A percentile compares a stretch with the other conserved stretches of the same genome.
Evolutionary conservation across 2,329 filamentous ascomycete species (phyloP).

Genomic region (Pyrenochaeta sp.): DNA sequence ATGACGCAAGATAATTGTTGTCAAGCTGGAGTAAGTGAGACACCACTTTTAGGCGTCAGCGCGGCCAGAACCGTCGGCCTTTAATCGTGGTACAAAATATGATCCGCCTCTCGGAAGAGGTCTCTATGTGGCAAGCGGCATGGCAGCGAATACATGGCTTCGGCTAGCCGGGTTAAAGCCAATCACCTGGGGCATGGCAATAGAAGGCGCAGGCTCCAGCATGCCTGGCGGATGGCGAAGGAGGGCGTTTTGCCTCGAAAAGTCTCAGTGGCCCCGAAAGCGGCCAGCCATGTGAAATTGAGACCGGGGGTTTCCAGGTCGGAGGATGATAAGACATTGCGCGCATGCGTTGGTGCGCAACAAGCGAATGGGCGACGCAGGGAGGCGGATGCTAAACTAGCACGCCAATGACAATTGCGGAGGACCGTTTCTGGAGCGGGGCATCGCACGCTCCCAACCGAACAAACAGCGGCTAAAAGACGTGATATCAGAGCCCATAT

Average conservation of each 20-base stretch:
- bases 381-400: constrained; percentile 15
- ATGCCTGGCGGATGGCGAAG: constrained; percentile 26
- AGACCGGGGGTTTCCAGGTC: constrained; percentile 35
- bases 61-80: constrained; percentile 38
- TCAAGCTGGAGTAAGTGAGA: constrained; percentile 34
- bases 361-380: constrained; percentile 27
- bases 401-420: constrained; percentile 21
- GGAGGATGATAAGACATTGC: constrained; percentile 40
- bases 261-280: constrained; percentile 33
- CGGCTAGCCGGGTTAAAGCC: constrained; percentile 35
- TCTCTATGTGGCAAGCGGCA: constrained; percentile 45
- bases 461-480: constrained; percentile 16
- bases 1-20: constrained; percentile 12
- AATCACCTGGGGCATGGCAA: constrained; percentile 35
- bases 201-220: constrained; percentile 30
- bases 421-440: constrained; percentile 16
- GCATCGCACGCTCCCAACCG: constrained; percentile 8
- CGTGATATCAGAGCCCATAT: constrained; percentile 21
- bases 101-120: constrained; percentile 31
- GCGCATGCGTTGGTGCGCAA: constrained; percentile 18
- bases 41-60: constrained; percentile 39
- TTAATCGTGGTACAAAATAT: constrained; percentile 41
- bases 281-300: constrained; percentile 42
- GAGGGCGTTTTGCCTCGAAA: constrained; percentile 36
- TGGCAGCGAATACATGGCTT: constrained; percentile 42